Percentiles rank a stretch among this genome's conserved stretches.
Conservation (phyloP, 257 asterid genomes). For the Cruciata laevipes region DNA sequence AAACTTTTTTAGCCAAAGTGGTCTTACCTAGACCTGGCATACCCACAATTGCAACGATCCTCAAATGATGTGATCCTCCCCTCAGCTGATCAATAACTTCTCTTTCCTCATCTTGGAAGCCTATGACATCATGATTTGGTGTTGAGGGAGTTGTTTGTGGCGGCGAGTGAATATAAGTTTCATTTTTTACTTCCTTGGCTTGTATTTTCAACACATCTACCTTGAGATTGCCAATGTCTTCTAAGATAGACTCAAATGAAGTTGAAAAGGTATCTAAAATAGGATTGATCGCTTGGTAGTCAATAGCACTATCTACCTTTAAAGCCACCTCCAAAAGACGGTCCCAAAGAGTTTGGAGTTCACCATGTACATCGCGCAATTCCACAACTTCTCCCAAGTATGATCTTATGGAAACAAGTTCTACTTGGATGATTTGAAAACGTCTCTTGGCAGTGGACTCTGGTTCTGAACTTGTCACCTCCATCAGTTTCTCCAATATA, state of each 20-base stretch:
- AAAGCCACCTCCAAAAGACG: background rate
- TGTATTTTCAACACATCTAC: background rate
- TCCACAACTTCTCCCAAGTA: background rate
- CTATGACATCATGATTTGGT: background rate
- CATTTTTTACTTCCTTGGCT: background rate
- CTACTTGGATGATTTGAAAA: background rate
- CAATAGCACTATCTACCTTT: background rate
- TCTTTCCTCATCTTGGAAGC: background rate
- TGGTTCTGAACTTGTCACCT: background rate
- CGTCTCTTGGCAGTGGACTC: background rate
- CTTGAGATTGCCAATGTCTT: background rate
- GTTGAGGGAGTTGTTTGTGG: background rate
- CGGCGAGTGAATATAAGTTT: background rate
- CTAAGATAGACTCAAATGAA: background rate
- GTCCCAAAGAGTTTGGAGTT: background rate
- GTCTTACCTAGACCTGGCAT: slow-evolving; percentile 14
- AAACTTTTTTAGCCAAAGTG: slow-evolving; percentile 8
- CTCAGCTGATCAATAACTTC: background rate
- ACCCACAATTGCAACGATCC: background rate
- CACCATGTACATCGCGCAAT: background rate
- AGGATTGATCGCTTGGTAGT: background rate
- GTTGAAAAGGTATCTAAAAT: background rate
- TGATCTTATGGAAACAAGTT: background rate
- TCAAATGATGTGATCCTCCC: background rate
- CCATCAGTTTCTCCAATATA: background rate